A percentile compares a stretch with the other conserved stretches of the same genome.
These are phyloP conservation scores for Canavalia gladiata DNA, from an alignment of 306 rosid species.

Conservation along the genomic window DNA sequence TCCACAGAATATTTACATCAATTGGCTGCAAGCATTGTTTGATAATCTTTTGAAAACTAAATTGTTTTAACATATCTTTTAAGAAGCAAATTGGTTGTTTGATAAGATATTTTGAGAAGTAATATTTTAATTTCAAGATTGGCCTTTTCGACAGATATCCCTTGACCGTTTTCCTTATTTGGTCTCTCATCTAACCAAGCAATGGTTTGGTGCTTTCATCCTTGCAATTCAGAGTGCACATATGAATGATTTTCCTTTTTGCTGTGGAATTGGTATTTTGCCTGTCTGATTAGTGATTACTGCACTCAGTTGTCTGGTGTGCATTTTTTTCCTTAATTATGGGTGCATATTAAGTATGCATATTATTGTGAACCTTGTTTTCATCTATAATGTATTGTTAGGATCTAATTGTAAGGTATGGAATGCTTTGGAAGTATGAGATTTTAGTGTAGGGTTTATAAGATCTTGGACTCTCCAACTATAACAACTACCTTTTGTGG, in stretches of 20 bases:
- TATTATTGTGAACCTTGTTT: constrained; percentile 24
- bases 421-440: too few species aligned
- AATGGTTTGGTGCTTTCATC: constrained; percentile 30
- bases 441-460: too few species aligned
- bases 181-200: constrained; percentile 28
- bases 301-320: constrained; percentile 24
- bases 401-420: too few species aligned
- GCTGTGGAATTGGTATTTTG: constrained; percentile 17
- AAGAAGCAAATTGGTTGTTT: constrained; percentile 9
- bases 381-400: background rate
- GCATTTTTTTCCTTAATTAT: constrained; percentile 24
- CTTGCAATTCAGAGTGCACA: background rate
- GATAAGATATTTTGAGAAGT: constrained; percentile 5
- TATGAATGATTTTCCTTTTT: constrained; percentile 33
- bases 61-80: constrained; percentile 20
- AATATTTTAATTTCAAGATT: constrained; percentile 13
- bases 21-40: background rate
- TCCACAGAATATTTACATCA: background rate
- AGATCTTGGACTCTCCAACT: too few species aligned
- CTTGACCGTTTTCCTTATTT: constrained; percentile 1
- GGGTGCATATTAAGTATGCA: constrained; percentile 25
- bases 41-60: constrained; percentile 29
- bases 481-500: too few species aligned
- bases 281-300: background rate
- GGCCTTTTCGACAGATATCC: background rate